phyloP scores from a whole-genome alignment of 768 basidiomycete genomes.

The Phylloporus sp. region DNA sequence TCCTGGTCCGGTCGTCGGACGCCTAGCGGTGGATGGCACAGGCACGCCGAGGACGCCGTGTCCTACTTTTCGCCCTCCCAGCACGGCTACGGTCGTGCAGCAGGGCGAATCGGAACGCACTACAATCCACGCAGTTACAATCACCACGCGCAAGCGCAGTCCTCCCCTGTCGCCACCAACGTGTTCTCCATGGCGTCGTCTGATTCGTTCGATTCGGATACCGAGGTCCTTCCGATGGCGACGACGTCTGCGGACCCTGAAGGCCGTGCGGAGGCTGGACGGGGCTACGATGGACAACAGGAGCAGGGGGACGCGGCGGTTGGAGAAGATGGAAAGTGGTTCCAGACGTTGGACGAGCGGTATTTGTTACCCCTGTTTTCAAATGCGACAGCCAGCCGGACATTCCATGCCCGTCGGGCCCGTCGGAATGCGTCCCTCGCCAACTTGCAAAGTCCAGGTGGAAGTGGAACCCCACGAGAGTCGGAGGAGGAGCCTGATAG shows the following conservation, averaged over 20 bases:
- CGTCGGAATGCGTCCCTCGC: slow-evolving; percentile 40
- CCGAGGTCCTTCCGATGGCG: slow-evolving; percentile 76
- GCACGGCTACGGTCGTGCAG: slow-evolving; percentile 29
- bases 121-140: slow-evolving; percentile 55
- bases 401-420: slow-evolving; percentile 75
- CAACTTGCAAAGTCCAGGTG: slow-evolving; percentile 20
- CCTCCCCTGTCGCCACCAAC: slow-evolving; percentile 20
- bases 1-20: slow-evolving; percentile 34
- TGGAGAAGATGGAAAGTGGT: slow-evolving; percentile 86
- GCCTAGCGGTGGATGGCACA: slow-evolving; percentile 36
- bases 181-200: slow-evolving; percentile 70
- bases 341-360: slow-evolving; percentile 91
- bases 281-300: background rate
- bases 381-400: slow-evolving; percentile 83
- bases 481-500: slow-evolving; percentile 39
- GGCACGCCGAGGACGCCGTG: slow-evolving; percentile 41
- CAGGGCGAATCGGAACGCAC: slow-evolving; percentile 50
- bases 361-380: slow-evolving; percentile 92
- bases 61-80: slow-evolving; percentile 31
- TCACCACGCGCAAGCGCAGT: slow-evolving; percentile 43
- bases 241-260: slow-evolving; percentile 37
- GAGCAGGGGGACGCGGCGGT: slow-evolving; percentile 11
- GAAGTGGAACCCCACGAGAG: slow-evolving; percentile 30
- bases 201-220: slow-evolving; percentile 73
- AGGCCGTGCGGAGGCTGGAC: slow-evolving; percentile 3